Evolutionary conservation across 805 yeast genomes (phyloP).

Genomic region (Myxozyma sirexii): DNA sequence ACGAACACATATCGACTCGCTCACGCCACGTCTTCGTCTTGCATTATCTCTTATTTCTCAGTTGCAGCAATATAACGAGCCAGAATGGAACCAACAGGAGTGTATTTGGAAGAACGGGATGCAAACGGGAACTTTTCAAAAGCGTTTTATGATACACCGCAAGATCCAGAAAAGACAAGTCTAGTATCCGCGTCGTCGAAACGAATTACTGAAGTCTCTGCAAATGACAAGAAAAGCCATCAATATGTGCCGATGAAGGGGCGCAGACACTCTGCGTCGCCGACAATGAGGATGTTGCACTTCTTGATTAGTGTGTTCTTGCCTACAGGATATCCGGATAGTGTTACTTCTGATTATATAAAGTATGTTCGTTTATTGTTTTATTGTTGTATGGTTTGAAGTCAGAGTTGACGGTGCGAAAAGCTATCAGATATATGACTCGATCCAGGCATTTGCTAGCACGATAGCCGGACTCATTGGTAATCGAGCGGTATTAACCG

Average conservation of each 20-base stretch:
- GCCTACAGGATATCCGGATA: conserved; percentile 45
- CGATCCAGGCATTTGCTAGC: conserved; percentile 44
- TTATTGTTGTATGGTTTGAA: neutral
- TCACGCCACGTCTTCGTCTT: no score
- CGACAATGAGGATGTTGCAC: conserved; percentile 28
- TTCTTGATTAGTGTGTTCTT: conserved; percentile 40
- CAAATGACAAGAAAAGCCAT: neutral
- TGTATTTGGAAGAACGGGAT: conserved; percentile 27
- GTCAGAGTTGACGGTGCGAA: neutral
- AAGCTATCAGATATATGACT: conserved; percentile 44
- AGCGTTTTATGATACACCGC: conserved; percentile 21
- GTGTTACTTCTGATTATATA: conserved; percentile 42
- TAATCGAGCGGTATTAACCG: conserved; percentile 41
- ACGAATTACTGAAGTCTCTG: conserved; percentile 10
- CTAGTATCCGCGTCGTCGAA: neutral
- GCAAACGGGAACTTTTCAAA: conserved; percentile 26
- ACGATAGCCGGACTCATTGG: conserved; percentile 43
- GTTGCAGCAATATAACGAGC: neutral
- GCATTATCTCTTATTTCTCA: no score
- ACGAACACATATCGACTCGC: neutral
- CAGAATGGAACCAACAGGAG: neutral
- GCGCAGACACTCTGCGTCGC: conserved; percentile 1
- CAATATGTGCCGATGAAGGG: neutral
- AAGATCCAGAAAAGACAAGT: neutral
- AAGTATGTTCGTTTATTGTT: conserved; percentile 25